These are phyloP conservation scores for Penicillium crystallinum DNA, from an alignment of 495 filamentous ascomycete genomes.

Conservation along the genomic window DNA sequence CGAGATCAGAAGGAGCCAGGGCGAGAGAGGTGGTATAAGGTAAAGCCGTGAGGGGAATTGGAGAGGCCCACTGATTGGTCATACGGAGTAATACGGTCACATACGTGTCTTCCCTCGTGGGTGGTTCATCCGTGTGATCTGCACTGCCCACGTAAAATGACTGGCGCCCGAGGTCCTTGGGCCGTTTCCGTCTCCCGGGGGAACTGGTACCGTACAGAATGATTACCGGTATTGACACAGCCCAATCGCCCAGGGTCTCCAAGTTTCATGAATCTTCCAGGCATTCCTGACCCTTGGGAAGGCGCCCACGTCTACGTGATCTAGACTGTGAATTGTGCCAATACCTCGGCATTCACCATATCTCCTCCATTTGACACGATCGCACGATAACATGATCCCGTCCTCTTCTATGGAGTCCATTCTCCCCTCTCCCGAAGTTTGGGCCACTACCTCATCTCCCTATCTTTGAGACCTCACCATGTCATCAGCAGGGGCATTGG, in stretches of 20 bases:
- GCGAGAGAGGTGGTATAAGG: conserved; percentile 6
- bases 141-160: not conserved
- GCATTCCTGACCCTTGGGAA: conserved; percentile 23
- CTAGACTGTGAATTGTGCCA: not conserved
- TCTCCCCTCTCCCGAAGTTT: not conserved
- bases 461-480: not conserved
- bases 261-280: conserved; percentile 30
- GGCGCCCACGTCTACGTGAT: conserved; percentile 12
- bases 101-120: conserved; percentile 14
- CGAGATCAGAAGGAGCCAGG: conserved; percentile 12
- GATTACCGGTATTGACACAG: not conserved
- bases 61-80: conserved; percentile 8
- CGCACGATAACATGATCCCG: not conserved
- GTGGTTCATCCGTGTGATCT: conserved; percentile 6
- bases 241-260: conserved; percentile 9
- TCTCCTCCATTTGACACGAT: too few species aligned
- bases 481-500: conserved; percentile 6
- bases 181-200: conserved; percentile 13
- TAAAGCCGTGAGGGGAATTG: conserved; percentile 11
- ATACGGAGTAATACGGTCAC: conserved; percentile 7
- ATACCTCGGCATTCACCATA: too few species aligned
- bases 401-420: not conserved
- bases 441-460: not conserved
- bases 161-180: conserved; percentile 5
- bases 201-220: conserved; percentile 6